Evolutionary conservation across 2,329 filamentous ascomycete genomes (phyloP), one percentile per base, ranked within the genome.

Genomic region (Aspergillus fructus): DNA sequence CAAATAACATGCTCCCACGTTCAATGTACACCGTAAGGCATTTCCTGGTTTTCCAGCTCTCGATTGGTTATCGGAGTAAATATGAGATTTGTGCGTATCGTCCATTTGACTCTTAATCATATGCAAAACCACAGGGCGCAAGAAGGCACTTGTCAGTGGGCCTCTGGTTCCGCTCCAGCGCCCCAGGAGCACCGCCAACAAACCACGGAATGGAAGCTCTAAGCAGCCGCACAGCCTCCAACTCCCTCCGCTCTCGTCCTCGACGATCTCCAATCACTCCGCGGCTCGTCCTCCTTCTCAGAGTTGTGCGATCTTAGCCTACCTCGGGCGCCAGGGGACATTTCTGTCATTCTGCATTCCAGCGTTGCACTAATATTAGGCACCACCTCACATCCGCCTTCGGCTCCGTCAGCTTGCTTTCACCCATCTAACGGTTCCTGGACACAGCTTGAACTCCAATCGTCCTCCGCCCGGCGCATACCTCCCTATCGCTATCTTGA

Each of bases 151-250:
- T 33, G 19, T 19, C 8, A 33, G 49, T 51, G 49, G 49, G 49
- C 24, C 49, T 41, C 15, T 49, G 47, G 39, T 43, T 51, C 49
- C 13, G 51, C 51, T 30, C 47, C 53, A 45, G 48, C 13, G 51
- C 51, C 30, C 47, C 53, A 45, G 48, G 53, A 37, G 47, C 33
- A 45, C 21, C 24, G 17, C 47, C 12, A 34, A 51, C 54, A 52
- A 52, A 52, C 55, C 49, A 52, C 49, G 42, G 49, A 24, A 30
- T 37, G 39, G 19, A 27, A 7, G 27, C 33, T 37, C 12, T 12
- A 37, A 37, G 54, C 51, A 41, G 50, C 51, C 49, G 45, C 54
- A 52, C 54, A 52, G 54, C 54, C 54, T 56, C 48, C 55, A 51
- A 47, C 30, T 48, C 46, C 46, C 46, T 48, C 49, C 42, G 37